Evolutionary conservation across 805 yeast species (phyloP).

Genomic region (Starmerella etchellsii): DNA sequence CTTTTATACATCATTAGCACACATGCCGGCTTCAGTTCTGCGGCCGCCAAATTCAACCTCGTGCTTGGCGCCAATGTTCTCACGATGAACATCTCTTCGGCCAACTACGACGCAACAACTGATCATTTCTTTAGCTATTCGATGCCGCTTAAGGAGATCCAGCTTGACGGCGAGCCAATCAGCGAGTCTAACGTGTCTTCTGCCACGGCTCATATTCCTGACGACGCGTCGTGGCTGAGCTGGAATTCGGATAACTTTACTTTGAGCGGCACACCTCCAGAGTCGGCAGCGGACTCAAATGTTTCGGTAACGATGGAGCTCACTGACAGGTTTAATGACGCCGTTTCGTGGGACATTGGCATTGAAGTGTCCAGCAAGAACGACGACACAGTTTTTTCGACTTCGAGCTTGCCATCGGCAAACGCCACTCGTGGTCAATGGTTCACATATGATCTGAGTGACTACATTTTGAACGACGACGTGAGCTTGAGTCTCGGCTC

Average conservation of each 20-base stretch:
- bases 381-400: conserved; percentile 30
- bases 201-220: conserved; percentile 44
- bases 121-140: conserved; percentile 40
- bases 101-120: conserved; percentile 55
- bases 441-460: conserved; percentile 47
- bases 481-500: conserved; percentile 26
- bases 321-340: conserved; percentile 28
- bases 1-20: conserved; percentile 72
- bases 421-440: conserved; percentile 58
- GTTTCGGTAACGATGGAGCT: conserved; percentile 33
- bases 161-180: conserved; percentile 46
- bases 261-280: conserved; percentile 54
- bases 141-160: conserved; percentile 47
- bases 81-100: conserved; percentile 48
- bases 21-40: conserved; percentile 58
- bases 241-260: conserved; percentile 51
- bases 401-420: conserved; percentile 37
- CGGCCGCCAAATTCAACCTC: conserved; percentile 54
- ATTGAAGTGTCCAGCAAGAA: conserved; percentile 19
- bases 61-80: conserved; percentile 82
- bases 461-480: conserved; percentile 36
- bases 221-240: conserved; percentile 46
- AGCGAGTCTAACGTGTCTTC: conserved; percentile 40
- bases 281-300: conserved; percentile 29
- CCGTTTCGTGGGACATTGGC: conserved; percentile 22